Evolutionary conservation across 495 filamentous ascomycete species (phyloP), one percentile per base, ranked within the genome.

Genomic region (Xylaria curta): DNA sequence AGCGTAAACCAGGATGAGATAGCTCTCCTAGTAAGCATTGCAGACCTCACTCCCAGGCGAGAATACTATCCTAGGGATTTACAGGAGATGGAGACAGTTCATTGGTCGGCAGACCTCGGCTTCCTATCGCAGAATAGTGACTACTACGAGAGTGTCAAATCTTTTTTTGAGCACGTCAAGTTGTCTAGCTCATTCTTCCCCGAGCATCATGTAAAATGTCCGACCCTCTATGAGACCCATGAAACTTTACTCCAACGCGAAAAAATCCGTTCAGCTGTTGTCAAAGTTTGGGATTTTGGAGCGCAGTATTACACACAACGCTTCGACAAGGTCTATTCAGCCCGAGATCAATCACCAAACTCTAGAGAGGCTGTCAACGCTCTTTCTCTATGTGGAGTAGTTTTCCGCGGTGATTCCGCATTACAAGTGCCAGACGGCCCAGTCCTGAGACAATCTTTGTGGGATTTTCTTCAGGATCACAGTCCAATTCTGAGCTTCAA

Each of bases 231-330:
- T 8, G 0, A 60, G 3, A 51, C 65, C 44, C 36, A 74, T 4
- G 12, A 31, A 4, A 63, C 72, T 7, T 73, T 90, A 6, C 66
- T 83, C 2, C 38, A 76, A 1, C 81, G 88, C 15, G 84, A 83
- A 31, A 63, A 71, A 2, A 84, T 88, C 67, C 81, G 89, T 3
- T 82, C 83, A 44, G 80, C 87, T 0, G 72, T 69, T 0, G 87
- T 87, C 72, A 82, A 82, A 21, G 78, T 85, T 0, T 75, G 79
- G 21, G 84, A 81, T 0, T 91, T 87, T 72, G 89, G 89, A n/a
- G n/a, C n/a, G n/a, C n/a, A n/a, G n/a, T n/a, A n/a, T n/a, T n/a
- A n/a, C n/a, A n/a, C n/a, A n/a, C n/a, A n/a, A n/a, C 6, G 86
- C 86, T 26, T 0, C n/a, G n/a, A n/a, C n/a, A n/a, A n/a, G n/a